Evolutionary conservation across 2,329 filamentous ascomycete species (phyloP).

Genomic region (Colletotrichum lini): DNA sequence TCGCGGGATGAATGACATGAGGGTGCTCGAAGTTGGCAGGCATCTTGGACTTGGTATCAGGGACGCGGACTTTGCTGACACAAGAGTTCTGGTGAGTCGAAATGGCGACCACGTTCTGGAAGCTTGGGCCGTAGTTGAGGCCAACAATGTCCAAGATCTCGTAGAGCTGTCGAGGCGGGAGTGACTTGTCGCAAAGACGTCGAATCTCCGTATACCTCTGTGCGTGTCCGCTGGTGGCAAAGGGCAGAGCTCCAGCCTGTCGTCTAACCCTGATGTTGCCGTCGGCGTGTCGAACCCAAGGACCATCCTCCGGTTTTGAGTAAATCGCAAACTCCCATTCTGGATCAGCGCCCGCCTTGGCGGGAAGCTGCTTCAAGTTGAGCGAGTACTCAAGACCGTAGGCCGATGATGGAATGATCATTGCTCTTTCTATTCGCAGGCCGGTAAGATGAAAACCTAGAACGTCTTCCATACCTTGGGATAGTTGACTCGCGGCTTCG

Average conservation of each 20-base stretch:
- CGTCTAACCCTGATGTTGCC: conserved; percentile 44
- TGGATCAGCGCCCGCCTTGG: conserved; percentile 30
- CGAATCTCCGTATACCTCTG: conserved; percentile 46
- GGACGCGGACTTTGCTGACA: conserved; percentile 57
- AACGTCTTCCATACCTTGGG: conserved; percentile 40
- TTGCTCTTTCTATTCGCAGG: conserved; percentile 64
- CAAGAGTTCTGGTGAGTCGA: conserved; percentile 53
- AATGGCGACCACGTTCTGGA: conserved; percentile 61
- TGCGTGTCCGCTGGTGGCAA: conserved; percentile 25
- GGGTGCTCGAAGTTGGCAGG: conserved; percentile 67
- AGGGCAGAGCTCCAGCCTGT: neutral
- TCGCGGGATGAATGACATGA: conserved; percentile 71
- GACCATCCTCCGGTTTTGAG: conserved; percentile 57
- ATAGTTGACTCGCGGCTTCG: conserved; percentile 61
- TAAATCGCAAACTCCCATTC: conserved; percentile 61
- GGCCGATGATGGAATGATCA: conserved; percentile 62
- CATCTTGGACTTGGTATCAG: conserved; percentile 67
- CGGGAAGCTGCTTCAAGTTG: conserved; percentile 54
- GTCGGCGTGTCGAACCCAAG: conserved; percentile 38
- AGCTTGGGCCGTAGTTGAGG: conserved; percentile 65
- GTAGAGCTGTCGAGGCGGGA: conserved; percentile 64
- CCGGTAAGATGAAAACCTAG: conserved; percentile 61
- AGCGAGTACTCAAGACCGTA: conserved; percentile 67
- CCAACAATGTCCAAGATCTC: conserved; percentile 65
- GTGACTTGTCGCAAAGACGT: conserved; percentile 49